A percentile compares a stretch with the other conserved stretches of the same genome.
Evolutionary conservation across 2,329 filamentous ascomycete genomes (phyloP).

Genomic region (Fusarium papillatum): DNA sequence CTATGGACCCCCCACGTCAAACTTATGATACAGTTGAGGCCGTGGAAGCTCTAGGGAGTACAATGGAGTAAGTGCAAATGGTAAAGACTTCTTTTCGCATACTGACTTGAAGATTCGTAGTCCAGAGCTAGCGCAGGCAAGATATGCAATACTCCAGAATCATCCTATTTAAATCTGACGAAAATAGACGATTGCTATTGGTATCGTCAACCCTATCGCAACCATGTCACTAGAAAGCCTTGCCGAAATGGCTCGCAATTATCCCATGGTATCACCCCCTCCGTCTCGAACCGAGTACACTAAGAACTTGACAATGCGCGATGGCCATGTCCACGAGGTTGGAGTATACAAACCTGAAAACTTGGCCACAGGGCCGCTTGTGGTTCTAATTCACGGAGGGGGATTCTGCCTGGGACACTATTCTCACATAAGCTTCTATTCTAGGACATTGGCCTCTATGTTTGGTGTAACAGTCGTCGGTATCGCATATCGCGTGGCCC

Average conservation of each 20-base stretch:
- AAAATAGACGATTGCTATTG: background rate
- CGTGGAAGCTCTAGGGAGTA: background rate
- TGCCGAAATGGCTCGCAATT: background rate
- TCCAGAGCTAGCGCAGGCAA: background rate
- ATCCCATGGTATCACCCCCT: background rate
- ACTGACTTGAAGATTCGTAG: background rate
- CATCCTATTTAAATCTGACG: background rate
- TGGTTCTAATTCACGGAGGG: background rate
- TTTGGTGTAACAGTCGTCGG: background rate
- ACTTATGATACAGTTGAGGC: background rate
- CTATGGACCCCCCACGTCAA: background rate
- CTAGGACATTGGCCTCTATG: background rate
- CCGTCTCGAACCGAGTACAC: background rate
- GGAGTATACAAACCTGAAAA: background rate
- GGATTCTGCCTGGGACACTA: background rate
- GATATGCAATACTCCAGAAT: background rate
- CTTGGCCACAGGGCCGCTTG: background rate
- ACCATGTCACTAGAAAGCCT: background rate
- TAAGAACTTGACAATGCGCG: background rate
- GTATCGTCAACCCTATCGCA: background rate
- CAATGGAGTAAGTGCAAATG: background rate
- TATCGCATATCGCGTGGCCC: background rate
- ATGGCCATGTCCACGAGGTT: background rate
- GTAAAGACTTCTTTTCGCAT: background rate
- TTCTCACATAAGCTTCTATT: background rate